Evolutionary conservation across 345 rosid genomes (phyloP).

Genomic region (Populus pruinosa): DNA sequence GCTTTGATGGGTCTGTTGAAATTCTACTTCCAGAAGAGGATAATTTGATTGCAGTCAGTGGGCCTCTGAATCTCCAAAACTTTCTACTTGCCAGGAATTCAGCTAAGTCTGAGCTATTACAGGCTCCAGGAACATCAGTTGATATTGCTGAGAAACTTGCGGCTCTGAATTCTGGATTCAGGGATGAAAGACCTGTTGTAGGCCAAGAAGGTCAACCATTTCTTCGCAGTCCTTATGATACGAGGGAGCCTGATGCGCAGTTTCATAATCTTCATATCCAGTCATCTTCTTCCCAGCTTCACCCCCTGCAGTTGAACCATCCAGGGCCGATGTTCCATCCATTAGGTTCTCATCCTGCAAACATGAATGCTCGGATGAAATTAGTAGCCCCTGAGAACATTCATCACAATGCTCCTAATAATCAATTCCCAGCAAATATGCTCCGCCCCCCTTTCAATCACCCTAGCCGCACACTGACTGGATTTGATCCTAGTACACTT

Average conservation of each 20-base stretch:
- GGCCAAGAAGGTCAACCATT: conserved; percentile 54
- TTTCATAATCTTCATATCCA: conserved; percentile 39
- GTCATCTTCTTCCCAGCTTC: conserved; percentile 46
- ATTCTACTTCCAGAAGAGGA: conserved; percentile 55
- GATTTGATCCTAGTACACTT: conserved; percentile 57
- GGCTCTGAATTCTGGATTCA: conserved; percentile 52
- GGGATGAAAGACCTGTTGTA: conserved; percentile 44
- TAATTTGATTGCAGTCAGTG: conserved; percentile 34
- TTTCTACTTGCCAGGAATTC: conserved; percentile 35
- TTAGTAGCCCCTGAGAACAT: conserved; percentile 52
- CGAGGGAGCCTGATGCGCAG: conserved; percentile 45
- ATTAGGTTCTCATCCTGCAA: conserved; percentile 59
- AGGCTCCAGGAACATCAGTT: conserved; percentile 35
- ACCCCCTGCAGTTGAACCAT: conserved; percentile 52
- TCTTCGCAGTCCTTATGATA: conserved; percentile 49
- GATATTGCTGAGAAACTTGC: conserved; percentile 61
- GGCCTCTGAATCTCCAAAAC: conserved; percentile 37
- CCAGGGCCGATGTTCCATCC: conserved; percentile 47
- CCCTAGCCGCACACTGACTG: conserved; percentile 39
- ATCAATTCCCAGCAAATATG: conserved; percentile 55
- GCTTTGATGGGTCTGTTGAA: conserved; percentile 26
- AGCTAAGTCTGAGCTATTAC: conserved; percentile 44
- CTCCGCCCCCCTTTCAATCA: conserved; percentile 66
- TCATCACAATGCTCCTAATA: conserved; percentile 52
- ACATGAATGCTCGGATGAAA: conserved; percentile 56